A percentile compares a stretch with the other conserved stretches of the same genome.
Evolutionary conservation across 768 basidiomycete genomes (phyloP).

Genomic region (Boletus sensibilis): DNA sequence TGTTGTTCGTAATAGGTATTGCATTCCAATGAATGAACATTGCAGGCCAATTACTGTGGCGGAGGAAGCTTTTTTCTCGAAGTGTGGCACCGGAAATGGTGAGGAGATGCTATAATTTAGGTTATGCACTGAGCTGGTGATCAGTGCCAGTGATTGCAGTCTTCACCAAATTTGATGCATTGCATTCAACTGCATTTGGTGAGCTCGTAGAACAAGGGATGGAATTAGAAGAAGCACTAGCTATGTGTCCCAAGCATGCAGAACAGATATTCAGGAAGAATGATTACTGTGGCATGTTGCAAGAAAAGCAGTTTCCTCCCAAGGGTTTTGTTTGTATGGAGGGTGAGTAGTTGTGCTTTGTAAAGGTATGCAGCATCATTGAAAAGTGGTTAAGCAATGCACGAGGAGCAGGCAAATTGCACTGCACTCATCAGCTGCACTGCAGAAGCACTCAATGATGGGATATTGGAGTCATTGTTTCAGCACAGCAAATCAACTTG

Average conservation of each 20-base stretch:
- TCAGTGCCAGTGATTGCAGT: no score
- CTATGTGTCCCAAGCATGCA: conserved; percentile 15
- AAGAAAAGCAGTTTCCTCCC: not conserved
- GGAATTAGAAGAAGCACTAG: not conserved
- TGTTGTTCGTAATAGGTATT: conserved; percentile 33
- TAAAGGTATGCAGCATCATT: no score
- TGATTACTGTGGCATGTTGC: not conserved
- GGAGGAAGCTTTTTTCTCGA: conserved; percentile 29
- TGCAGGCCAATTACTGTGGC: conserved; percentile 30
- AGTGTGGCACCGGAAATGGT: conserved; percentile 16
- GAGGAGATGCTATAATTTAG: not conserved
- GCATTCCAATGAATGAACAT: no score
- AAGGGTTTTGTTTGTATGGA: not conserved
- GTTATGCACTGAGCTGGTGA: conserved; percentile 10
- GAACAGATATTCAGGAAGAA: no score
- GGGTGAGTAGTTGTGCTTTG: not conserved
- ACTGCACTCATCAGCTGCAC: no score
- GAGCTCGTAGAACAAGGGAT: conserved; percentile 7
- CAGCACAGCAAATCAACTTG: no score
- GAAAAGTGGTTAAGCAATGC: no score
- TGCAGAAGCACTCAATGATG: no score
- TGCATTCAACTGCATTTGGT: conserved; percentile 23
- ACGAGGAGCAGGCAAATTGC: no score
- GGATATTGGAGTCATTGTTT: no score
- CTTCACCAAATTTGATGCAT: conserved; percentile 40